Percentiles rank a stretch among this genome's conserved stretches.
Evolutionary conservation across 305 asterid genomes (phyloP).

Genomic region (Fraxinus sp.): DNA sequence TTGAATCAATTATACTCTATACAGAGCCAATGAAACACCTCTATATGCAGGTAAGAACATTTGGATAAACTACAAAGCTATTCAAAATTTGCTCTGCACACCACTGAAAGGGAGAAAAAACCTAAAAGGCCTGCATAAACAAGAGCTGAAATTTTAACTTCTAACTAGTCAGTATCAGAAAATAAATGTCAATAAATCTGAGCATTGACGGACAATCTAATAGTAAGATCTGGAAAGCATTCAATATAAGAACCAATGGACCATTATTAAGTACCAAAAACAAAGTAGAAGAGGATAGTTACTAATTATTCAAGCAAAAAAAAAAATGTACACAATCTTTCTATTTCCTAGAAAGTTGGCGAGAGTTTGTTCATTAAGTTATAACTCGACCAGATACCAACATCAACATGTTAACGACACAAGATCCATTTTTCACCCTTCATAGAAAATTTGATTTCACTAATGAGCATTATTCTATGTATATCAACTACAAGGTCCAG

Average conservation of each 20-base stretch:
- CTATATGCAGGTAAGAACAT: not conserved
- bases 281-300: not conserved
- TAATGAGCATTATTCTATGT: not conserved
- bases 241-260: not conserved
- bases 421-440: not conserved
- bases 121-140: not conserved
- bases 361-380: not conserved
- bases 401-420: not conserved
- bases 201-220: not conserved
- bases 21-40: not conserved
- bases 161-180: not conserved
- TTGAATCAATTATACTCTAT: not conserved
- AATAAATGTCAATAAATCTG: not conserved
- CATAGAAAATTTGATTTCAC: not conserved
- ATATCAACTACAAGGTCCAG: not conserved
- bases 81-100: not conserved
- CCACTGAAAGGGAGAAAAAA: not conserved
- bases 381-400: slow-evolving; percentile 4
- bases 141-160: not conserved
- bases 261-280: not conserved
- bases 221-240: not conserved
- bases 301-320: not conserved
- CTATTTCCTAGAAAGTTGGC: not conserved
- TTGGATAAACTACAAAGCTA: not conserved
- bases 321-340: not conserved